These are phyloP conservation scores for Chrysophaeum taylorii DNA, from an alignment of 352 stramenopile species.

Conservation along the genomic window DNA sequence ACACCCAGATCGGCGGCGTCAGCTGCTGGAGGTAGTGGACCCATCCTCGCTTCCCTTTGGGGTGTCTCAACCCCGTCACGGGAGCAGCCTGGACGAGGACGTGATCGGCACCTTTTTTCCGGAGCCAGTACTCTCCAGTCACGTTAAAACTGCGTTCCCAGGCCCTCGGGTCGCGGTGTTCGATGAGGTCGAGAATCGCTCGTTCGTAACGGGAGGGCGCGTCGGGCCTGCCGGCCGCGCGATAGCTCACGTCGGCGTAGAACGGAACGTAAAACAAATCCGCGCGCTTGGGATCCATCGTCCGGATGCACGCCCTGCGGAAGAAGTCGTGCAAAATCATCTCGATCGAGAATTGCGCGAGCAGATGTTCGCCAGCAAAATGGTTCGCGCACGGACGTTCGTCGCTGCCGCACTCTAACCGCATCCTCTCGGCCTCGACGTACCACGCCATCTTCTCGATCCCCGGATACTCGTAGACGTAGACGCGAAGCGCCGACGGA, in stretches of 20 bases:
- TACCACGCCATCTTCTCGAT: conserved; percentile 14
- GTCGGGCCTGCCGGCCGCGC: not conserved
- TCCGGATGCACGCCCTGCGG: not conserved
- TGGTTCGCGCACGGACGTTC: not conserved
- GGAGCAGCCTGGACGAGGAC: conserved; percentile 9
- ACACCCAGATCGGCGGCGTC: conserved; percentile 31
- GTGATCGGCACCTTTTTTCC: not conserved
- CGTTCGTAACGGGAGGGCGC: not conserved
- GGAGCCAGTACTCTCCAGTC: not conserved
- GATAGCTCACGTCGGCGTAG: not conserved
- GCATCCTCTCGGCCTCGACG: not conserved
- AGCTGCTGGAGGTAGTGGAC: conserved; percentile 34
- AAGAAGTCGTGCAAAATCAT: conserved; percentile 11
- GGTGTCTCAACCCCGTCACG: conserved; percentile 26
- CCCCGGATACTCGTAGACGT: conserved; percentile 15
- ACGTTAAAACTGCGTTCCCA: conserved; percentile 7
- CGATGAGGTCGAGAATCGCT: not conserved
- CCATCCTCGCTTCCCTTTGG: conserved; percentile 15
- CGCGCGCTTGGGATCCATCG: not conserved
- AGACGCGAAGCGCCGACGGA: conserved; percentile 15
- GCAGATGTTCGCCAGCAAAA: not conserved
- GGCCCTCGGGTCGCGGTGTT: not conserved
- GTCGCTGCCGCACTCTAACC: not conserved
- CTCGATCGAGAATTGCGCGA: conserved; percentile 9
- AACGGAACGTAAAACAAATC: conserved; percentile 10